phyloP scores from a whole-genome alignment of 2,329 filamentous ascomycete genomes.

The Metarhizium guizhouense region DNA sequence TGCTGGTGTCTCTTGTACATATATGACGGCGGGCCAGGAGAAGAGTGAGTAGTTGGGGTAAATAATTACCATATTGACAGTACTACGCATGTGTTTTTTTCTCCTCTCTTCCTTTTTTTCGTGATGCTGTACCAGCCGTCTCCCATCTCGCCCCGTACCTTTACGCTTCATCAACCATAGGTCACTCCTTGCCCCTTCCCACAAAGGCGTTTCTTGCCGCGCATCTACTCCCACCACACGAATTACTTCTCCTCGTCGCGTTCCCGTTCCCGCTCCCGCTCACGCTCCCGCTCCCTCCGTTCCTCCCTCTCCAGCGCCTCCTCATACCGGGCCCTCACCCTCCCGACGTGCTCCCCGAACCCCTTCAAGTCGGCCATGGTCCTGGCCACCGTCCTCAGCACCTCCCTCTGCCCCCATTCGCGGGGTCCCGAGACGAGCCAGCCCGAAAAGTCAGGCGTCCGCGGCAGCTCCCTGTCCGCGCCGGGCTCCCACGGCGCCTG shows the following conservation, averaged over 20 bases:
- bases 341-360: constrained; percentile 16
- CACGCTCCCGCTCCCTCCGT: neutral
- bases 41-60: constrained; percentile 3
- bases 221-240: neutral
- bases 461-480: neutral
- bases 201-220: no score
- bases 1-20: constrained; percentile 27
- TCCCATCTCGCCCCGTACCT: neutral
- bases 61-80: constrained; percentile 13
- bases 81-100: neutral
- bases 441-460: neutral
- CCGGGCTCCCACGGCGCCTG: constrained; percentile 8
- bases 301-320: constrained; percentile 15
- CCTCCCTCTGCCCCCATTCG: constrained; percentile 12
- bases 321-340: constrained; percentile 10
- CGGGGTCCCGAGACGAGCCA: constrained; percentile 7
- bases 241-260: neutral
- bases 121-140: neutral
- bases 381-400: constrained; percentile 12
- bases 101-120: neutral
- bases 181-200: neutral
- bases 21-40: constrained; percentile 20
- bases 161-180: no score
- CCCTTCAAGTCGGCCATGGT: constrained; percentile 12
- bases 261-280: no score